phyloP scores from a whole-genome alignment of 805 yeast species.

The Candida berthetii region DNA sequence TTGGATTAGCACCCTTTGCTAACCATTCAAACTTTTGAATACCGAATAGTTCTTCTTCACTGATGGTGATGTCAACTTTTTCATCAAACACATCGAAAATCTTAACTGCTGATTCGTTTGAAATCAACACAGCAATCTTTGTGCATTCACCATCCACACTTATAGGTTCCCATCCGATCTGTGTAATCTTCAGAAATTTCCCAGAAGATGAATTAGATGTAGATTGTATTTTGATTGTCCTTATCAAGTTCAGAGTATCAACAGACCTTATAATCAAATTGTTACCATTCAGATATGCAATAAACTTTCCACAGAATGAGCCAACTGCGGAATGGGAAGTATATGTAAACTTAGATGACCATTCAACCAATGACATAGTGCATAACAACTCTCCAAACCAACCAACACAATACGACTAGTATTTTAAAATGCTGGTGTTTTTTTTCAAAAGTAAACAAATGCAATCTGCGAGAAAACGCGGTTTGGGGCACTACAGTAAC shows the following conservation, averaged over 20 bases:
- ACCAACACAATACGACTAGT: too few species aligned
- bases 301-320: constrained; percentile 10
- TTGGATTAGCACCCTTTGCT: neutral
- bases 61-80: constrained; percentile 6
- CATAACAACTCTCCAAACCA: too few species aligned
- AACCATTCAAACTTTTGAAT: constrained; percentile 13
- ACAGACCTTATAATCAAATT: constrained; percentile 9
- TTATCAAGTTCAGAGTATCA: constrained; percentile 5
- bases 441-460: too few species aligned
- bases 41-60: constrained; percentile 13
- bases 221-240: constrained; percentile 4
- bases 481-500: too few species aligned
- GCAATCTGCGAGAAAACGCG: too few species aligned
- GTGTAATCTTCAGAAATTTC: constrained; percentile 5
- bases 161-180: constrained; percentile 13
- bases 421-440: too few species aligned
- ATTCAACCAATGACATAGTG: constrained; percentile 7
- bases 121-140: constrained; percentile 10
- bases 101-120: constrained; percentile 2
- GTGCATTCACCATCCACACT: neutral
- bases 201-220: neutral
- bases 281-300: constrained; percentile 9
- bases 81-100: constrained; percentile 9
- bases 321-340: constrained; percentile 4
- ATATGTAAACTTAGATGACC: constrained; percentile 9